Evolutionary conservation across 177 flowering plant genomes (phyloP), one percentile per base, ranked within the genome.

Genomic region (Vitis hybrid): DNA sequence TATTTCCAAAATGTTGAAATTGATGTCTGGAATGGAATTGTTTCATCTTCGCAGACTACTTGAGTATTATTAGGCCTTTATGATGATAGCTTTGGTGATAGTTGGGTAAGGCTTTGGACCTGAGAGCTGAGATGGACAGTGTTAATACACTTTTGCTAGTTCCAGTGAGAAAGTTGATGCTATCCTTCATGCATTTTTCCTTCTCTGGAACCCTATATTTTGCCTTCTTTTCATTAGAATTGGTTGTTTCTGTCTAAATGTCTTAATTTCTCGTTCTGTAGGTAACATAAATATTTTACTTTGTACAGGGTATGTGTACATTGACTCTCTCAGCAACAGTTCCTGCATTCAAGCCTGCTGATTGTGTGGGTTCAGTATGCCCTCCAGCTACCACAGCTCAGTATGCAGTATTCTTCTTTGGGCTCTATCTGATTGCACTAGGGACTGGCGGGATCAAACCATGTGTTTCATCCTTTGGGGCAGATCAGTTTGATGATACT

Each of bases 381-480:
- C 86, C 90, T 63, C 54, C 82, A 1, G 87, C 87, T 32, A 72
- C 88, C 15, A 64, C 88, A 40, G 80, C 80, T 62, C 87, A 86
- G 60, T 86, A 82, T 72, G 81, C 68, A 18, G 66, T 86, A 54
- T 82, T 84, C 65, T 82, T 79, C 73, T 35, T 61, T 49, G 90
- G 86, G 27, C 82, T 86, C 46, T 86, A 86, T 70, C 67, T 86
- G 63, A 74, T 84, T 35, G 88, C 88, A 4, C 75, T 86, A 6
- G 89, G 87, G n/a, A 81, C 89, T 49, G 89, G 89, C 17, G 89
- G 89, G 18, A 82, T 82, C 70, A 86, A 84, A 70, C 86, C 89
- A 6, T 84, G 89, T 75, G 85, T 86, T 55, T 86, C 85, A 35
- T 79, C 89, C 11, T 86, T 86, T 60, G 87, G 89, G 24, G 86